Conservation (phyloP, 73 alveolate genomes). For the Uronychia setigera region DNA sequence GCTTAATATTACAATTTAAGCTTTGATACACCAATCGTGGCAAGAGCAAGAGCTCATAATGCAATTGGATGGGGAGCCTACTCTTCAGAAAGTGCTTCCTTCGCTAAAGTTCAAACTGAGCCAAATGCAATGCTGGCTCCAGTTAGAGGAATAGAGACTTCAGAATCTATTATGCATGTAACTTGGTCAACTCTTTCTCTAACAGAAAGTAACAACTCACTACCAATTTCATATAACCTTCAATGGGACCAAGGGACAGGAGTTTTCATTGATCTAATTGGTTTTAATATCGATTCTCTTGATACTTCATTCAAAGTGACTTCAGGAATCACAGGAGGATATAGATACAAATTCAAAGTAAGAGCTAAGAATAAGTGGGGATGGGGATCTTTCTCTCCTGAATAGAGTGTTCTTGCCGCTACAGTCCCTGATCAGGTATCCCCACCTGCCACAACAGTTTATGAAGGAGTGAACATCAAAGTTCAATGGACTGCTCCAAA, state of each 20-base stretch:
- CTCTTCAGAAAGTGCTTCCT: slow-evolving; percentile 23
- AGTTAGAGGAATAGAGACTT: slow-evolving; percentile 12
- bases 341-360: slow-evolving; percentile 38
- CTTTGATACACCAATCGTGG: slow-evolving; percentile 16
- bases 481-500: slow-evolving; percentile 22
- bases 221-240: slow-evolving; percentile 34
- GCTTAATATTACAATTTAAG: background rate
- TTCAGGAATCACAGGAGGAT: slow-evolving; percentile 40
- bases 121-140: slow-evolving; percentile 48
- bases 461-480: slow-evolving; percentile 8
- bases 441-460: slow-evolving; percentile 1
- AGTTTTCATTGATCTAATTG: background rate
- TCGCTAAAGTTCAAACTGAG: slow-evolving; percentile 53
- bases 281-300: background rate
- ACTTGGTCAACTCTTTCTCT: background rate
- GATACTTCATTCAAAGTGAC: background rate
- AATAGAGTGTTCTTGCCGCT: slow-evolving; percentile 22
- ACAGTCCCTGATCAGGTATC: slow-evolving; percentile 42
- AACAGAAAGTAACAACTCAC: background rate
- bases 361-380: slow-evolving; percentile 56
- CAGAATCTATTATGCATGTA: slow-evolving; percentile 20
- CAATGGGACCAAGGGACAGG: slow-evolving; percentile 58
- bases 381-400: slow-evolving; percentile 41
- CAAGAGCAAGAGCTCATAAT: slow-evolving; percentile 40
- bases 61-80: slow-evolving; percentile 40